Conservation (phyloP, 169 alveolate genomes). For the Plasmodium yoelii region DNA sequence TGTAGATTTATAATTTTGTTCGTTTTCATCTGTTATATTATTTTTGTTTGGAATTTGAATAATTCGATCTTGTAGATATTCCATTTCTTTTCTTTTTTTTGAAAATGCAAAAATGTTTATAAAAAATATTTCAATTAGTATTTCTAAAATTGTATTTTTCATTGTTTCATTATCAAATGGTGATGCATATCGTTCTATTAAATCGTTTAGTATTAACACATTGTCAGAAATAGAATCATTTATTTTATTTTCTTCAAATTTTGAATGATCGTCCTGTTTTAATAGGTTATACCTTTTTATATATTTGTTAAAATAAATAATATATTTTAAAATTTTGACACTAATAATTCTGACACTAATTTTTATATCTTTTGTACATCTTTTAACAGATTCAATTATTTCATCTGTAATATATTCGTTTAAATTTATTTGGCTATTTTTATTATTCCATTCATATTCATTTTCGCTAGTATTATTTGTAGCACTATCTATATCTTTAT, state of each 20-base stretch:
- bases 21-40: background rate
- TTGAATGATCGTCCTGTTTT: background rate
- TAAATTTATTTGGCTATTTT: slow-evolving; percentile 11
- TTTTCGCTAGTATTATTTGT: background rate
- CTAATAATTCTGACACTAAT: slow-evolving; percentile 51
- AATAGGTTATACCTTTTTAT: slow-evolving; percentile 12
- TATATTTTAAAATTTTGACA: slow-evolving; percentile 68
- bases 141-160: slow-evolving; percentile 52
- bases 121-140: slow-evolving; percentile 54
- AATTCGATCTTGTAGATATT: background rate
- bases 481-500: background rate
- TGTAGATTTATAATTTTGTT: background rate
- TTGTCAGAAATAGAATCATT: slow-evolving; percentile 22
- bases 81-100: background rate
- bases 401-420: slow-evolving; percentile 58
- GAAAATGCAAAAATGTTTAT: slow-evolving; percentile 46
- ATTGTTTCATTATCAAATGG: slow-evolving; percentile 63
- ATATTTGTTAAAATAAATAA: slow-evolving; percentile 61
- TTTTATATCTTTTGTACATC: slow-evolving; percentile 74
- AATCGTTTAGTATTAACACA: slow-evolving; percentile 33
- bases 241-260: background rate
- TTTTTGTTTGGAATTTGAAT: background rate
- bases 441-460: background rate
- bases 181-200: slow-evolving; percentile 67
- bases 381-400: slow-evolving; percentile 46